Conservation (phyloP, 1,139 yeast species). For the Hansenula lynferdii region DNA sequence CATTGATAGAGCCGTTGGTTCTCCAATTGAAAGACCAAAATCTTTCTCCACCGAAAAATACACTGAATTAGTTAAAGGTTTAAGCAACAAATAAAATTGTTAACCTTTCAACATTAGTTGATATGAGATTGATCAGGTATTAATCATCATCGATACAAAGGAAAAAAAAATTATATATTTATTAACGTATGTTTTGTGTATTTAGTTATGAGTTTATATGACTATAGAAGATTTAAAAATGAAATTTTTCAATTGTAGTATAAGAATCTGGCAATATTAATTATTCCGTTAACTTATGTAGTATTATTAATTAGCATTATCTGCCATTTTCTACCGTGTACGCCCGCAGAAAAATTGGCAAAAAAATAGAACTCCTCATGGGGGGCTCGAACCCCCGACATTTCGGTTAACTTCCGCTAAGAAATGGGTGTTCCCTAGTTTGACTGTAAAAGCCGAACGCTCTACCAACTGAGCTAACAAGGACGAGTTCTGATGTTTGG, state of each 20-base stretch:
- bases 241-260: too few species aligned
- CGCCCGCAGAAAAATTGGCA: background rate
- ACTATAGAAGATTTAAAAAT: background rate
- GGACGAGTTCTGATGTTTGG: slow-evolving; percentile 14
- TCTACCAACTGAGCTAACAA: slow-evolving; percentile 19
- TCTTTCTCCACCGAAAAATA: slow-evolving; percentile 68
- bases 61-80: slow-evolving; percentile 33
- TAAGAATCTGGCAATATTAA: too few species aligned
- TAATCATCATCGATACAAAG: too few species aligned
- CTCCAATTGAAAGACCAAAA: slow-evolving; percentile 98
- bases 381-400: slow-evolving; percentile 21
- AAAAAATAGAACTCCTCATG: slow-evolving; percentile 15
- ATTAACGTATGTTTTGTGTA: slow-evolving; percentile 1
- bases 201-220: slow-evolving; percentile 2
- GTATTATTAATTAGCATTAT: too few species aligned
- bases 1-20: slow-evolving; percentile 92
- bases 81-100: slow-evolving; percentile 17
- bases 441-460: slow-evolving; percentile 18
- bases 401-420: slow-evolving; percentile 15
- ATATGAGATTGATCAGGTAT: too few species aligned
- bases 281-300: too few species aligned
- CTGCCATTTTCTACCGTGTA: too few species aligned
- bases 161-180: too few species aligned
- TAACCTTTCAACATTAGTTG: background rate
- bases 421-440: slow-evolving; percentile 6